Base-by-base conservation (phyloP, 768 basidiomycete species). In the Candolleomyces eurysporus region DNA sequence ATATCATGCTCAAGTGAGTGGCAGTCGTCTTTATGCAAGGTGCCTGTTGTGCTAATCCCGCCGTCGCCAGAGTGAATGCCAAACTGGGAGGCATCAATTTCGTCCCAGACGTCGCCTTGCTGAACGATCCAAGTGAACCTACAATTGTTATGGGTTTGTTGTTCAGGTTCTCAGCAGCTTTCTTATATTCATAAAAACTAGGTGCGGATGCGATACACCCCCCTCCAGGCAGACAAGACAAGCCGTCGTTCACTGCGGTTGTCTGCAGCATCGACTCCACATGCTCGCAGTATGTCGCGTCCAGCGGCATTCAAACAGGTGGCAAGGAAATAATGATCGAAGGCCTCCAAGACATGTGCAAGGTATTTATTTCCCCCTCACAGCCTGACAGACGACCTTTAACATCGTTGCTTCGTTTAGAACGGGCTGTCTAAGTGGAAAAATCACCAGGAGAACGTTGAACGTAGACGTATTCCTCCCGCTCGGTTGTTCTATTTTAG, bases 191-290 rank as follows among this genome's bases (percentile, higher is more conserved):
- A 19, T 22, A n/a, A 16, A 21, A 43, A 63, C 11, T 59, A 90
- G 88, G 90, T 63, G 91, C 91, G 17, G 91, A 93, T 70, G 90
- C 91, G 31, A 90, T 91, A 45, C 91, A 94, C 66, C 91, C 92
- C 9, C 82, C 90, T 7, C 91, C 92, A 19, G 91, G 91, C 9
- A 83, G 90, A 0, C 83, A 82, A n/a, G 90, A 86, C 17, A 83
- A 87, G 4, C 92, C 92, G 0, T 94, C 92, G 0, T 93, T 90
- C 70, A 89, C 92, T 0, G 80, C 91, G 6, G 76, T 94, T 6
- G 92, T 94, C 17, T 91, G 83, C 32, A 94, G 88, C 63, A 85
- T 94, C 31, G 92, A 94, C 69, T 84, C 84, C 0, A 84, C 87
- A 59, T 84, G 82, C 0, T 88, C 89, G 4, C 92, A 92, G 71